Evolutionary conservation across 2,329 filamentous ascomycete genomes (phyloP).

Genomic region (Botryotinia calthae): DNA sequence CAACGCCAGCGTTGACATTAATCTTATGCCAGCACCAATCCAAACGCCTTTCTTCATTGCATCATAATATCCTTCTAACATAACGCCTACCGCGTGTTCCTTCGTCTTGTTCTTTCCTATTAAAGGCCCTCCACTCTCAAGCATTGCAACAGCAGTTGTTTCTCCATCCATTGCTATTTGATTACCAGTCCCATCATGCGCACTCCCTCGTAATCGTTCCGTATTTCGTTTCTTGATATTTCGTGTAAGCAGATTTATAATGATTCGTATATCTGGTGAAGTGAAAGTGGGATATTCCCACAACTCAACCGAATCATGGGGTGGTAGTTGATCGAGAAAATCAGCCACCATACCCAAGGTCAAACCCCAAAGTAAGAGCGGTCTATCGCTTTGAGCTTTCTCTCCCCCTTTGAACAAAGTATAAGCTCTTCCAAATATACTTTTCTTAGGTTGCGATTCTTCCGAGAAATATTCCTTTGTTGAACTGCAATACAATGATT

Average conservation of each 20-base stretch:
- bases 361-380: constrained; percentile 65
- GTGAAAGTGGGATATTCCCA: constrained; percentile 71
- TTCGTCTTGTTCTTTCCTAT: constrained; percentile 27
- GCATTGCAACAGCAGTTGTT: constrained; percentile 30
- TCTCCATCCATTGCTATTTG: constrained; percentile 35
- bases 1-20: constrained; percentile 20
- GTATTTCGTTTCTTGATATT: constrained; percentile 53
- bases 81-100: constrained; percentile 34
- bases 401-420: constrained; percentile 39
- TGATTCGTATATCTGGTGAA: constrained; percentile 56
- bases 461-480: constrained; percentile 48
- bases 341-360: constrained; percentile 66
- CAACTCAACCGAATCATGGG: constrained; percentile 56
- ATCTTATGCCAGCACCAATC: constrained; percentile 31
- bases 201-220: constrained; percentile 27
- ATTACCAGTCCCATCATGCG: constrained; percentile 33
- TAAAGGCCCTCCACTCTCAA: constrained; percentile 24
- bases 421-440: constrained; percentile 24
- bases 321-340: constrained; percentile 65
- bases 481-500: constrained; percentile 56
- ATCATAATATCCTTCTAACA: constrained; percentile 39
- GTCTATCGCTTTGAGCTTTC: constrained; percentile 37
- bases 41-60: constrained; percentile 34
- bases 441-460: constrained; percentile 14
- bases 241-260: constrained; percentile 59